Conservation (phyloP, 257 asterid species). For the Jacaranda copaia region DNA sequence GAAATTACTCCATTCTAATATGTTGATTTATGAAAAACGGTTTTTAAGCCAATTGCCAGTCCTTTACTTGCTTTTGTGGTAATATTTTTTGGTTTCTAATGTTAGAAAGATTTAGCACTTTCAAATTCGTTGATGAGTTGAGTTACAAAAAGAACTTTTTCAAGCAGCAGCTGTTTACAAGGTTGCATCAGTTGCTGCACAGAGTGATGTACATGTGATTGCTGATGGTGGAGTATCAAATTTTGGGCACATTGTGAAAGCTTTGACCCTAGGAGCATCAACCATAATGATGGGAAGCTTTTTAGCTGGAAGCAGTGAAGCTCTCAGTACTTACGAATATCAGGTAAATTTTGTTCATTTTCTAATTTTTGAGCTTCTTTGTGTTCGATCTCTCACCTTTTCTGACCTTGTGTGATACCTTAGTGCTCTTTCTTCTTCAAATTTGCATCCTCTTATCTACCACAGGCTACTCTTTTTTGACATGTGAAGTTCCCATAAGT, state of each 20-base stretch:
- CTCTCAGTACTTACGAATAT: slow-evolving; percentile 77
- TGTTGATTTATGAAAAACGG: background rate
- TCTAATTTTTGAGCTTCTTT: background rate
- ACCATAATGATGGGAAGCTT: slow-evolving; percentile 95
- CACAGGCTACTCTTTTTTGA: background rate
- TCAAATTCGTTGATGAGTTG: background rate
- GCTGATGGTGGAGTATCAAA: slow-evolving; percentile 98
- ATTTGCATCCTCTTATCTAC: background rate
- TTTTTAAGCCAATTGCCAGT: background rate
- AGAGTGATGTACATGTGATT: slow-evolving; percentile 76
- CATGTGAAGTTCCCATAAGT: background rate
- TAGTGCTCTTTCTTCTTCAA: background rate
- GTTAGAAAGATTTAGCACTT: background rate
- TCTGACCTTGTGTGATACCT: background rate
- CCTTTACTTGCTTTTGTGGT: background rate
- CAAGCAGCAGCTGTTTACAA: slow-evolving; percentile 92
- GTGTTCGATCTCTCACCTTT: background rate
- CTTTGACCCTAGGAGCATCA: slow-evolving; percentile 91
- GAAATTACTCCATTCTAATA: background rate
- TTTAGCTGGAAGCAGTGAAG: slow-evolving; percentile 90
- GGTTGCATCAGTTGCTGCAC: slow-evolving; percentile 83
- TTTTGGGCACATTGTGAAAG: slow-evolving; percentile 96
- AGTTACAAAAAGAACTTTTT: slow-evolving; percentile 16
- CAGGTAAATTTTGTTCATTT: slow-evolving; percentile 53
- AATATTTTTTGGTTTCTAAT: background rate